Percentiles rank a stretch among this genome's conserved stretches.
phyloP scores from a whole-genome alignment of 2,329 filamentous ascomycete species.

The Boeremia exigua region DNA sequence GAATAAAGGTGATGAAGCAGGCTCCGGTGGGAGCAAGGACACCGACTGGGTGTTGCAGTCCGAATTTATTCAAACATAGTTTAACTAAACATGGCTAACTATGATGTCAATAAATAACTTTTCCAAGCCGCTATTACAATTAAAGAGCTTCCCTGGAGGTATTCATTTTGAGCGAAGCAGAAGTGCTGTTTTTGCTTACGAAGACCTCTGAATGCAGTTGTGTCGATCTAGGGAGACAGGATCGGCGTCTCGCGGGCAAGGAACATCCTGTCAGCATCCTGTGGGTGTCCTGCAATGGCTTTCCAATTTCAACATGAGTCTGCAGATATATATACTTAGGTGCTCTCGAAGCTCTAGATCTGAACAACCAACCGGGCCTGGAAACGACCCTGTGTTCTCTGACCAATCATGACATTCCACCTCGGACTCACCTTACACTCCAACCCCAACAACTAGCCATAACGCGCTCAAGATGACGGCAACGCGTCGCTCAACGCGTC shows the following conservation, averaged over 20 bases:
- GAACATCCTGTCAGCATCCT: too few species aligned
- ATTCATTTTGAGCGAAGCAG: neutral
- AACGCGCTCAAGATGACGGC: conserved; percentile 29
- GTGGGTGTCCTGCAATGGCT: too few species aligned
- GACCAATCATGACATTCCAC: conserved; percentile 6
- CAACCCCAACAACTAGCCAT: neutral
- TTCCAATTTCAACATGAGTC: too few species aligned
- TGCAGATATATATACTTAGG: too few species aligned
- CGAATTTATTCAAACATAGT: neutral
- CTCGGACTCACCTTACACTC: neutral
- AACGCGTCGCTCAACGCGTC: conserved; percentile 41
- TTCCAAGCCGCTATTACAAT: neutral
- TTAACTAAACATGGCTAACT: neutral
- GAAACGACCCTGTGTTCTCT: neutral
- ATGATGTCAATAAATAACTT: neutral
- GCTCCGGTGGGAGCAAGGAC: too few species aligned
- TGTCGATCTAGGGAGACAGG: too few species aligned
- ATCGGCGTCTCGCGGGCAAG: too few species aligned
- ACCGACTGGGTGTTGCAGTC: too few species aligned
- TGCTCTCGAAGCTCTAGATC: too few species aligned
- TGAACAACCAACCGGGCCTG: neutral
- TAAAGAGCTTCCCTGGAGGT: neutral
- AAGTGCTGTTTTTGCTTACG: too few species aligned
- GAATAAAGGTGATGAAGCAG: neutral
- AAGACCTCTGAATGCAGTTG: too few species aligned